phyloP scores from a whole-genome alignment of 768 basidiomycete genomes.

The Trametes sanguinea region DNA sequence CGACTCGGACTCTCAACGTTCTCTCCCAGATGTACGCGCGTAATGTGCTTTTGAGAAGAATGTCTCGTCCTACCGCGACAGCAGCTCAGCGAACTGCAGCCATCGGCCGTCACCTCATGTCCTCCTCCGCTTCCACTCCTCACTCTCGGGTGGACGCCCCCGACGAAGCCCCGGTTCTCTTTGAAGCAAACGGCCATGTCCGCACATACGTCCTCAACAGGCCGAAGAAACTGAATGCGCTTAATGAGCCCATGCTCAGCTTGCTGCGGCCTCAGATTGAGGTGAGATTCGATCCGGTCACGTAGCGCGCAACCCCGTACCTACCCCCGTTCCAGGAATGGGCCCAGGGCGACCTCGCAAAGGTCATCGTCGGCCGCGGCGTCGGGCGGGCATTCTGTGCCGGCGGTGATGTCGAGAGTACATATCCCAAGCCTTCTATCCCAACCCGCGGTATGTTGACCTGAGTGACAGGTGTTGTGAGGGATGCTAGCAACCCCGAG shows the following conservation, averaged over 20 bases:
- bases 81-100: slow-evolving; percentile 29
- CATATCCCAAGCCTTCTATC: slow-evolving; percentile 33
- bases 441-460: slow-evolving; percentile 5
- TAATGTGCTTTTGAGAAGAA: slow-evolving; percentile 22
- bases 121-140: slow-evolving; percentile 13
- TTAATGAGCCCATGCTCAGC: slow-evolving; percentile 77
- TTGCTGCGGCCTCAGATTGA: slow-evolving; percentile 72
- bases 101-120: slow-evolving; percentile 32
- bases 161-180: slow-evolving; percentile 53
- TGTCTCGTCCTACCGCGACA: slow-evolving; percentile 27
- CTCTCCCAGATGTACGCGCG: slow-evolving; percentile 28
- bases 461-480: slow-evolving; percentile 51
- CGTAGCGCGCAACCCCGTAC: neutral
- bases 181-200: slow-evolving; percentile 63
- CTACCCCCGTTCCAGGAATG: slow-evolving; percentile 55
- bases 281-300: slow-evolving; percentile 41
- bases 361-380: slow-evolving; percentile 73
- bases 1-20: neutral
- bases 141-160: slow-evolving; percentile 11
- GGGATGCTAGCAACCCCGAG: slow-evolving; percentile 47
- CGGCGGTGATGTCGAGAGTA: slow-evolving; percentile 92
- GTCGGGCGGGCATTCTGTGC: slow-evolving; percentile 84
- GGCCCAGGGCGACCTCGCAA: slow-evolving; percentile 68
- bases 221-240: slow-evolving; percentile 76
- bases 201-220: slow-evolving; percentile 82